phyloP scores from a whole-genome alignment of 768 basidiomycete species.

The Leccinum subgranulosum region DNA sequence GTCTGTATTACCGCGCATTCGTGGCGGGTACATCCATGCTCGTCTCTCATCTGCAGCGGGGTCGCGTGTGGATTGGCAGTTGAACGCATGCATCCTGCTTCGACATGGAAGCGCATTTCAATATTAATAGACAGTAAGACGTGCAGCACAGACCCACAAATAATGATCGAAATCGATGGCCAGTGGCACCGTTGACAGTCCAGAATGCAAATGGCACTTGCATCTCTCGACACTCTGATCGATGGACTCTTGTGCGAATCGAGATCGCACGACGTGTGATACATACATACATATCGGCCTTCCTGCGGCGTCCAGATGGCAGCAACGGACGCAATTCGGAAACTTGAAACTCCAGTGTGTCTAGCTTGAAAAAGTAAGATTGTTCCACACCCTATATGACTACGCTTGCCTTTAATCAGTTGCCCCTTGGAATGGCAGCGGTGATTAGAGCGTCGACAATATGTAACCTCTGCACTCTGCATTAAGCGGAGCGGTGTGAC shows the following conservation, averaged over 20 bases:
- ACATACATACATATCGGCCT: background rate
- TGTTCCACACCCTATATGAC: background rate
- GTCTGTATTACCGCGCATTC: background rate
- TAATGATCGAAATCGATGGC: background rate
- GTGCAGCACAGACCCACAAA: too few relatives aligned
- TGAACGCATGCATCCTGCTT: background rate
- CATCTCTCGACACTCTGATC: background rate
- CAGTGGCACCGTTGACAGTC: constrained; percentile 1
- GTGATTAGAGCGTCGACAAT: background rate
- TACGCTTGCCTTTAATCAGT: background rate
- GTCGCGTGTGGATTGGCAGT: background rate
- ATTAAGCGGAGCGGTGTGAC: background rate
- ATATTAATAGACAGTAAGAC: constrained; percentile 10
- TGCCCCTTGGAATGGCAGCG: background rate
- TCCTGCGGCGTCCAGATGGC: constrained; percentile 4
- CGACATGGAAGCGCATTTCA: background rate
- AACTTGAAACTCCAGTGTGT: background rate
- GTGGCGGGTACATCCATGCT: background rate
- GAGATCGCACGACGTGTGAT: background rate
- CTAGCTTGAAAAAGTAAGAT: constrained; percentile 17
- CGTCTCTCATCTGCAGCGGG: background rate
- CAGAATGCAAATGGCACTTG: background rate
- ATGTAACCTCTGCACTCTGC: background rate
- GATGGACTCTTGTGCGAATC: background rate
- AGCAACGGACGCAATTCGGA: background rate